Evolutionary conservation across 23 red algal genomes (phyloP).

Genomic region (Porphyridium purpureum): DNA sequence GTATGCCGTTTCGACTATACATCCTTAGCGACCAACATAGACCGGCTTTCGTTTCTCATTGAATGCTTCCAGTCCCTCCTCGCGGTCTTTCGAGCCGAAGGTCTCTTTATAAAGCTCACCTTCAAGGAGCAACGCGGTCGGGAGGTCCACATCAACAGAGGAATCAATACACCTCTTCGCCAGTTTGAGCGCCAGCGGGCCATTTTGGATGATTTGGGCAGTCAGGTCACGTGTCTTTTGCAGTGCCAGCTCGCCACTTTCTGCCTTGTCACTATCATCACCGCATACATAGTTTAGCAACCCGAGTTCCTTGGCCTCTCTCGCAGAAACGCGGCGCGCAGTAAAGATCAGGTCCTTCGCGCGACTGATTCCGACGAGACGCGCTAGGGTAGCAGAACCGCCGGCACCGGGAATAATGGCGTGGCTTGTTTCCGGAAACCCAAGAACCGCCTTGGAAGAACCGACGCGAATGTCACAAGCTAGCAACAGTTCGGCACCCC

Average conservation of each 20-base stretch:
- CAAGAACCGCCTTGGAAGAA: neutral
- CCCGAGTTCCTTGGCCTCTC: neutral
- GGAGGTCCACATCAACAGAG: neutral
- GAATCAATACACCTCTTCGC: neutral
- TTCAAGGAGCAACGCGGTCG: neutral
- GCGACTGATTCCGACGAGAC: neutral
- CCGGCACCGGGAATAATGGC: neutral
- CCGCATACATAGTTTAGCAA: neutral
- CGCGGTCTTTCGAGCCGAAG: neutral
- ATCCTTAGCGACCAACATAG: neutral
- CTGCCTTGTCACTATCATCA: conserved; percentile 1
- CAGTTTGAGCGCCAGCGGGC: neutral
- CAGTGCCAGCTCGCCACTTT: neutral
- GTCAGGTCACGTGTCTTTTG: neutral
- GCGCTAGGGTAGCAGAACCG: neutral
- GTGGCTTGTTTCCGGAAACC: neutral
- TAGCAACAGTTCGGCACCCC: neutral
- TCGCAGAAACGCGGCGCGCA: neutral
- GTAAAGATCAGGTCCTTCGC: conserved; percentile 2
- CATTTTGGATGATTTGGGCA: neutral
- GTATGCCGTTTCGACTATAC: no score
- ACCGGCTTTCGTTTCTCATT: neutral
- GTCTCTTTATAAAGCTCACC: neutral
- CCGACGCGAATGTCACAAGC: neutral
- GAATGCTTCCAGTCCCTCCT: neutral